These are phyloP conservation scores for Eutypella sp. DNA, from an alignment of 2,329 filamentous ascomycete genomes.

Conservation along the genomic window DNA sequence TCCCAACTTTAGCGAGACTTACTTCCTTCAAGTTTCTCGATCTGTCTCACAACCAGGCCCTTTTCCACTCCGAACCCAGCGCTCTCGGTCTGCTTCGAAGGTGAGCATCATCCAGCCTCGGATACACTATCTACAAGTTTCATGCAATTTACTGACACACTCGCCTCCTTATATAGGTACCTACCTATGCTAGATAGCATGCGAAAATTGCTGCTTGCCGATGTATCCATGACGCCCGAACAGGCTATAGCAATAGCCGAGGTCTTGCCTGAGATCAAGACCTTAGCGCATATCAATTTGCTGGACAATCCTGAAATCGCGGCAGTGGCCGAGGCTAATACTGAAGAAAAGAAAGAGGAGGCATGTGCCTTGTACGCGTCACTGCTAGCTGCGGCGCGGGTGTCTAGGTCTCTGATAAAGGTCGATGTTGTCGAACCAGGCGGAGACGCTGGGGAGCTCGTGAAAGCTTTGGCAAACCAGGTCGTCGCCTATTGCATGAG, in stretches of 20 bases:
- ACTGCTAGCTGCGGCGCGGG: conserved; percentile 77
- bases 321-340: conserved; percentile 67
- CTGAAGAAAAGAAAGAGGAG: conserved; percentile 81
- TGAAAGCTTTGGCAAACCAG: conserved; percentile 87
- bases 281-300: conserved; percentile 80
- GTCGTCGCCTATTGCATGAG: conserved; percentile 91
- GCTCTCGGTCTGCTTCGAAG: conserved; percentile 71
- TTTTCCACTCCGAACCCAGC: conserved; percentile 72
- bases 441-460: conserved; percentile 77
- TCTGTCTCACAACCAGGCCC: conserved; percentile 78
- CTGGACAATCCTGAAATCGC: conserved; percentile 73
- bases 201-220: conserved; percentile 80
- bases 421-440: conserved; percentile 88
- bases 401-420: conserved; percentile 79
- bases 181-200: conserved; percentile 72
- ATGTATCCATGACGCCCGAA: conserved; percentile 78
- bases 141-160: background rate
- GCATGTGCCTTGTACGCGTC: conserved; percentile 92
- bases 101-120: conserved; percentile 43
- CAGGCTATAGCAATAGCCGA: conserved; percentile 90
- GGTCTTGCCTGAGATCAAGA: conserved; percentile 76
- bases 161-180: conserved; percentile 46
- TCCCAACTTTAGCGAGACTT: conserved; percentile 68
- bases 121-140: too few relatives aligned
- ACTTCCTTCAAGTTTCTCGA: conserved; percentile 82